Conservation (phyloP, 768 basidiomycete species). For the Lactarius quietus region DNA sequence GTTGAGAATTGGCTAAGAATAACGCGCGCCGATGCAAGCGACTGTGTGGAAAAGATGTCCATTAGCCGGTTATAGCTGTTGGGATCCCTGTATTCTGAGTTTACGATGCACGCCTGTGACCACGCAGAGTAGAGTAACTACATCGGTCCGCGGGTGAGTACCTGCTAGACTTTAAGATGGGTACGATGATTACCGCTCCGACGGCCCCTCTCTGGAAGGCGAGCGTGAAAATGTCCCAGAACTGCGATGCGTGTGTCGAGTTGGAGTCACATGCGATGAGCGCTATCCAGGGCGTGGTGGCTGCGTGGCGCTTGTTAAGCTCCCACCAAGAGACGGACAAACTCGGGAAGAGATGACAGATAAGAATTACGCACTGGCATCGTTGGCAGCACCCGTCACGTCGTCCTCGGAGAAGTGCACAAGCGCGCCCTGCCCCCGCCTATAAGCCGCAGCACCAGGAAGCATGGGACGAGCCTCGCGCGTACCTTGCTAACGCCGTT, state of each 20-base stretch:
- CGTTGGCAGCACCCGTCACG: slow-evolving; percentile 37
- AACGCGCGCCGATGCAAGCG: no score
- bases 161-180: neutral
- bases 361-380: slow-evolving; percentile 41
- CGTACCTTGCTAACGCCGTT: slow-evolving; percentile 55
- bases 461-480: neutral
- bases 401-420: slow-evolving; percentile 75
- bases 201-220: slow-evolving; percentile 76
- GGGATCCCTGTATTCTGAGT: slow-evolving; percentile 39
- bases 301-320: slow-evolving; percentile 32
- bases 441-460: neutral
- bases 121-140: slow-evolving; percentile 76
- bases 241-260: slow-evolving; percentile 55
- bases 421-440: slow-evolving; percentile 62
- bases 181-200: slow-evolving; percentile 54
- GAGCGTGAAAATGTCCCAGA: slow-evolving; percentile 76
- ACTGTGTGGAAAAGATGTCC: no score
- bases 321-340: no score
- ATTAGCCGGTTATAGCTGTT: no score
- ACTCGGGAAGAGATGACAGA: neutral
- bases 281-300: slow-evolving; percentile 87
- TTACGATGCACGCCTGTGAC: slow-evolving; percentile 72
- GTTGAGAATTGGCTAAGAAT: slow-evolving; percentile 41
- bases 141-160: neutral
- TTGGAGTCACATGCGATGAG: slow-evolving; percentile 81